phyloP scores from a whole-genome alignment of 2,329 filamentous ascomycete genomes.

The Fonsecaea monophora region DNA sequence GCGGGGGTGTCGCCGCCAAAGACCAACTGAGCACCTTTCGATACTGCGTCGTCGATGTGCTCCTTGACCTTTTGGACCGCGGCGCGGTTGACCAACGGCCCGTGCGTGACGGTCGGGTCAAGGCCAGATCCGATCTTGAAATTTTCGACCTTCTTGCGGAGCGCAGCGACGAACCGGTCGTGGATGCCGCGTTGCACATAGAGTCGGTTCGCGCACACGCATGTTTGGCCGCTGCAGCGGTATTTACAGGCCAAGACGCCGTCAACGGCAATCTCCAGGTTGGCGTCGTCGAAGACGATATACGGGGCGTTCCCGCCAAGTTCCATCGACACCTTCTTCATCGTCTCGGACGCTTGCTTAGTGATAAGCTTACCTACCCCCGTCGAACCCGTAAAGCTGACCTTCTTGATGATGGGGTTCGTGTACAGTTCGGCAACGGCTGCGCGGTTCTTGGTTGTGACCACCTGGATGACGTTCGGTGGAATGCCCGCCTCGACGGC shows the following conservation, averaged over 20 bases:
- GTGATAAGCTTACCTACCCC: constrained; percentile 43
- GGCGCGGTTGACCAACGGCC: neutral
- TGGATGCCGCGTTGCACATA: constrained; percentile 80
- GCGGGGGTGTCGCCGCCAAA: too few species aligned
- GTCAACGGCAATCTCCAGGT: constrained; percentile 42
- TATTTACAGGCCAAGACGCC: constrained; percentile 24
- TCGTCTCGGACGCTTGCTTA: constrained; percentile 40
- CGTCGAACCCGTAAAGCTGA: constrained; percentile 43
- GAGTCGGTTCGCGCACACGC: constrained; percentile 68
- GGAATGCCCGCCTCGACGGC: constrained; percentile 45
- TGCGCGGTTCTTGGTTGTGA: too few species aligned
- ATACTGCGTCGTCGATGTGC: constrained; percentile 27
- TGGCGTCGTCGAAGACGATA: constrained; percentile 50
- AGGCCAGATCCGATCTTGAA: constrained; percentile 5
- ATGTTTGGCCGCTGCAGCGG: constrained; percentile 29
- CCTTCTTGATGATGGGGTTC: constrained; percentile 35
- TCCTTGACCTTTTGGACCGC: constrained; percentile 8
- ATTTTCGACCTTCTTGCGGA: neutral
- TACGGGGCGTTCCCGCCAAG: constrained; percentile 51
- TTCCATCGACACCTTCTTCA: constrained; percentile 53
- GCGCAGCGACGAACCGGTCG: constrained; percentile 69
- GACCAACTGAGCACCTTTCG: constrained; percentile 36
- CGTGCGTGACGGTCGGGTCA: neutral
- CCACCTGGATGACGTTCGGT: constrained; percentile 73
- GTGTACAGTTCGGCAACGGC: too few species aligned